Percentiles rank a stretch among this genome's conserved stretches.
These are phyloP conservation scores for Hypoxylon sp. DNA, from an alignment of 2,329 filamentous ascomycete species.

Conservation along the genomic window DNA sequence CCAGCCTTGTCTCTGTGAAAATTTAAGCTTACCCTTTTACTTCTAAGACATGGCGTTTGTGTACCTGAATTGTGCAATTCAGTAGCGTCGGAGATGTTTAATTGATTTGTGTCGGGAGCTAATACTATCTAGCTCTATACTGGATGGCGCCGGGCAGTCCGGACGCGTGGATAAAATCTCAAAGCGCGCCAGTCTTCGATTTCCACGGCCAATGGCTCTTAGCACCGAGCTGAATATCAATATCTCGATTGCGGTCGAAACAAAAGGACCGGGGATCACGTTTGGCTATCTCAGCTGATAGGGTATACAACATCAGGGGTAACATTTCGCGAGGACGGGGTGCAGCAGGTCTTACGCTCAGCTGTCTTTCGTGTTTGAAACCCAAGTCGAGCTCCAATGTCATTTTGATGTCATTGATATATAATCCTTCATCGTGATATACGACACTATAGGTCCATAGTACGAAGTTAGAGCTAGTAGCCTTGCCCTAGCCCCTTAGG, in stretches of 20 bases:
- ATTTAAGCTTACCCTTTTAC: constrained; percentile 13
- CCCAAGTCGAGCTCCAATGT: constrained; percentile 17
- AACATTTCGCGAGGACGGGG: constrained; percentile 30
- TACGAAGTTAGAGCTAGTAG: constrained; percentile 25
- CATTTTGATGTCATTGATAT: constrained; percentile 44
- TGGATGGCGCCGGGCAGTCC: constrained; percentile 32
- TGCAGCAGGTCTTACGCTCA: constrained; percentile 11
- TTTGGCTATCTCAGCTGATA: constrained; percentile 34
- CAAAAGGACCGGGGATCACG: constrained; percentile 17
- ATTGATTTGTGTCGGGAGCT: constrained; percentile 32
- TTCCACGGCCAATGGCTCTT: constrained; percentile 25
- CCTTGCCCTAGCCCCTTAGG: constrained; percentile 28
- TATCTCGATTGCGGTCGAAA: constrained; percentile 18
- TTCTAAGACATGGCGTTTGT: constrained; percentile 34
- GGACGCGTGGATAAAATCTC: constrained; percentile 30
- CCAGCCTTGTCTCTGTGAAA: constrained; percentile 7
- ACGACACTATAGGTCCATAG: constrained; percentile 30
- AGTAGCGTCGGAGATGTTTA: constrained; percentile 27
- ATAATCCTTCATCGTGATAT: constrained; percentile 31
- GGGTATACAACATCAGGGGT: constrained; percentile 16
- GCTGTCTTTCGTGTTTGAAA: constrained; percentile 7
- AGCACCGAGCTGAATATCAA: constrained; percentile 30
- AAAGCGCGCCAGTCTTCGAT: constrained; percentile 23
- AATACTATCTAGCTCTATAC: constrained; percentile 20
- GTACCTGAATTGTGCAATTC: constrained; percentile 27